These are phyloP conservation scores for Rhizopogon vinicolor DNA, from an alignment of 768 basidiomycete genomes.

Conservation along the genomic window DNA sequence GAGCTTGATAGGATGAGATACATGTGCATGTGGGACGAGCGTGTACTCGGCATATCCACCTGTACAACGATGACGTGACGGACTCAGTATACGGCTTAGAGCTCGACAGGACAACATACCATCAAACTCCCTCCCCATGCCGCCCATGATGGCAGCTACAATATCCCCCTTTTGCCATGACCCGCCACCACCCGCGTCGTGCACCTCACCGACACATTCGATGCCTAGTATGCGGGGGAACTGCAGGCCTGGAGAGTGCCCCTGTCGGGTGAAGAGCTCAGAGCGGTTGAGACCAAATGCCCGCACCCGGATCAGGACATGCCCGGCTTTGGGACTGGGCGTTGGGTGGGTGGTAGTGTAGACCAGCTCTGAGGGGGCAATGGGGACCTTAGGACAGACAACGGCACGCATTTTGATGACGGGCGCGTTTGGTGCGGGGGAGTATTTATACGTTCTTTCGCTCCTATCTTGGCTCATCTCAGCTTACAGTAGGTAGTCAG, in stretches of 20 bases:
- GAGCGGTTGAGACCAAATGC: slow-evolving; percentile 18
- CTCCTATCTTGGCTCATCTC: not conserved
- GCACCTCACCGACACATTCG: slow-evolving; percentile 23
- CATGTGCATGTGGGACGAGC: slow-evolving; percentile 17
- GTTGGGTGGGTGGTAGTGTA: slow-evolving; percentile 13
- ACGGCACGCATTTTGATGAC: slow-evolving; percentile 12
- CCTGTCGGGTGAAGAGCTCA: slow-evolving; percentile 22
- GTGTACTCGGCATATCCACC: slow-evolving; percentile 23
- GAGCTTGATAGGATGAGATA: slow-evolving; percentile 16
- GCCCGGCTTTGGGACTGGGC: slow-evolving; percentile 15
- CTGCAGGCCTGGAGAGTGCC: slow-evolving; percentile 16
- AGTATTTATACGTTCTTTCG: too few species aligned
- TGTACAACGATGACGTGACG: not conserved
- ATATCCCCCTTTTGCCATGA: slow-evolving; percentile 19
- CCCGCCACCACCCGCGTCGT: slow-evolving; percentile 18
- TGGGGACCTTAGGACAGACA: slow-evolving; percentile 17
- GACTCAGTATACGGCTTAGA: too few species aligned
- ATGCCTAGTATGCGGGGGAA: slow-evolving; percentile 20
- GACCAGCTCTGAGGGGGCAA: slow-evolving; percentile 14
- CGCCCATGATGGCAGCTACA: slow-evolving; percentile 21
- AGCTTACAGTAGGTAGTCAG: too few species aligned
- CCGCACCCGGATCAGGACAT: slow-evolving; percentile 19
- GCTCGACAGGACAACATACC: slow-evolving; percentile 6
- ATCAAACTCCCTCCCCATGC: slow-evolving; percentile 20
- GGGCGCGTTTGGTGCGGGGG: not conserved